Conservation (phyloP, 2,329 filamentous ascomycete genomes). For the Stenocarpella maydis region DNA sequence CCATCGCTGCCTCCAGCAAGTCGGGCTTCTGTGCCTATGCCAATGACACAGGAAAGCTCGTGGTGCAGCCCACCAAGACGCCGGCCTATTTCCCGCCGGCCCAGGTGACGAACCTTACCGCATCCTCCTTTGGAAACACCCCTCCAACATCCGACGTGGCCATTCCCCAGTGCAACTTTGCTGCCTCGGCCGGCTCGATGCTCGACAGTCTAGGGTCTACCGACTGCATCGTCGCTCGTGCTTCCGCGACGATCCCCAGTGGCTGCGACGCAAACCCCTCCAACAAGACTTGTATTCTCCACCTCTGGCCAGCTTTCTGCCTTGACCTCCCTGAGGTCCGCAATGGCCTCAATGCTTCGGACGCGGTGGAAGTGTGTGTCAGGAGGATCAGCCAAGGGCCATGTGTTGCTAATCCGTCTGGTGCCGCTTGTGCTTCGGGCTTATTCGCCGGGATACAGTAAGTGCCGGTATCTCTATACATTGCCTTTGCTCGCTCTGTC, state of each 20-base stretch:
- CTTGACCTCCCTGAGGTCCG: background rate
- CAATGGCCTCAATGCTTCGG: background rate
- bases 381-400: background rate
- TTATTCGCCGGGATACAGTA: background rate
- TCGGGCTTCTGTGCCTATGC: slow-evolving; percentile 5
- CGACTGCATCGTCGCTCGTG: background rate
- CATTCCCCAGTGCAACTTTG: background rate
- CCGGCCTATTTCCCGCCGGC: background rate
- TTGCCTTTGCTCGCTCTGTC: no score
- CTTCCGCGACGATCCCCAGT: background rate
- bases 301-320: background rate
- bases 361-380: background rate
- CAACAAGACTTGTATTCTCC: background rate
- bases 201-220: background rate
- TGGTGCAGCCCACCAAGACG: background rate
- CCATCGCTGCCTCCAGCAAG: background rate
- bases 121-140: background rate
- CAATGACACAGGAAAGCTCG: background rate
- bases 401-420: background rate
- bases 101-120: background rate
- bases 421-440: background rate
- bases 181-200: background rate
- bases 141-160: background rate
- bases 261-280: background rate
- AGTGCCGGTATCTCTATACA: background rate